Evolutionary conservation across 768 basidiomycete species (phyloP).

Genomic region (Rhodosporidiobolus sp.): DNA sequence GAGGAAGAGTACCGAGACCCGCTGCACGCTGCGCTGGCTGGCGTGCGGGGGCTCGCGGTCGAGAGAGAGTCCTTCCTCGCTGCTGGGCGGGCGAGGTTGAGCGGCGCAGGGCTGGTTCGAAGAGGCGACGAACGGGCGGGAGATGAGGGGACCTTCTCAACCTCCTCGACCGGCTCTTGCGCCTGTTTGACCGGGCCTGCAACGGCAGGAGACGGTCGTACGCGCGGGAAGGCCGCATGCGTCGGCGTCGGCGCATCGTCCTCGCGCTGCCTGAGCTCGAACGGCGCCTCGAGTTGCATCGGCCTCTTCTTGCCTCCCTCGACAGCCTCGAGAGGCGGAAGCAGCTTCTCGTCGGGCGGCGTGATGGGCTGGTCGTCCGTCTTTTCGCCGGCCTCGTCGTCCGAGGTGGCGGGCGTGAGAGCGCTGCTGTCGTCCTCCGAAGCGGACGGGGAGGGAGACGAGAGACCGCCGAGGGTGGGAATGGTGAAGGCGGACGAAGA

Average conservation of each 20-base stretch:
- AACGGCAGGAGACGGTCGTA: too few species aligned
- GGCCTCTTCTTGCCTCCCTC: background rate
- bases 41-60: background rate
- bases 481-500: background rate
- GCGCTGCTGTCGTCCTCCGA: background rate
- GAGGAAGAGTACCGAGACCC: too few species aligned
- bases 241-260: background rate
- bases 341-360: too few species aligned
- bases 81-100: too few species aligned
- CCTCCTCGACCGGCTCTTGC: background rate
- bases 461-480: background rate
- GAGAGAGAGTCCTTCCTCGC: too few species aligned
- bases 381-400: background rate
- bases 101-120: too few species aligned
- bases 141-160: background rate
- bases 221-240: background rate
- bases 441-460: background rate
- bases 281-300: background rate
- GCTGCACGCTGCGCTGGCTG: background rate
- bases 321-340: too few species aligned
- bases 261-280: background rate
- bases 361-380: too few species aligned
- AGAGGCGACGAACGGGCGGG: too few species aligned
- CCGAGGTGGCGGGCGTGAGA: background rate
- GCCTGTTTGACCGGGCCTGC: background rate